A percentile compares a stretch with the other conserved stretches of the same genome.
Conservation (phyloP, 768 basidiomycete genomes). For the Russula compacta region DNA sequence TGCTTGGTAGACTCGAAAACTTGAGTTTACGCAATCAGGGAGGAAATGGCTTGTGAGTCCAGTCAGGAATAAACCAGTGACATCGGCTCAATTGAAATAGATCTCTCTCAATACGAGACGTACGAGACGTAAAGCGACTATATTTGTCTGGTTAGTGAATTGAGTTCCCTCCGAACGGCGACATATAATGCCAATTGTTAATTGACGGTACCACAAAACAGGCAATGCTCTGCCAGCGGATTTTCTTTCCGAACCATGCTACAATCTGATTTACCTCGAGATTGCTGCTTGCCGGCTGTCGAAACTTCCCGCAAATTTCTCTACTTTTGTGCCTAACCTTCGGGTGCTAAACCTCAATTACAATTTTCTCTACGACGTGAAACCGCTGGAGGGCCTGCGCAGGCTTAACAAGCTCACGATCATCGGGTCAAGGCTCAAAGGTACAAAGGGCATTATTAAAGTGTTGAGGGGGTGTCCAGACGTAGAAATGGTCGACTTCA, state of each 20-base stretch:
- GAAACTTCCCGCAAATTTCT: slow-evolving; percentile 59
- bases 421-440: slow-evolving; percentile 74
- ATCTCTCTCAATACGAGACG: slow-evolving; percentile 45
- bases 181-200: slow-evolving; percentile 19
- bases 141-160: slow-evolving; percentile 80
- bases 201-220: slow-evolving; percentile 29
- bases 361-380: slow-evolving; percentile 80
- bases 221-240: slow-evolving; percentile 58
- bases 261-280: slow-evolving; percentile 89
- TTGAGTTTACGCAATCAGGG: slow-evolving; percentile 87
- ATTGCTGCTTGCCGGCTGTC: slow-evolving; percentile 79
- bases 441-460: slow-evolving; percentile 63
- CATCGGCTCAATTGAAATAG: slow-evolving; percentile 27
- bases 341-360: slow-evolving; percentile 93
- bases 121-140: slow-evolving; percentile 86
- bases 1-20: slow-evolving; percentile 71
- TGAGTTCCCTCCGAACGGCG: slow-evolving; percentile 4
- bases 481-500: slow-evolving; percentile 84
- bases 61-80: slow-evolving; percentile 21
- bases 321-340: slow-evolving; percentile 67
- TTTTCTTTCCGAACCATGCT: slow-evolving; percentile 68
- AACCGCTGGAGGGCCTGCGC: slow-evolving; percentile 57
- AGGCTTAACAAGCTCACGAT: slow-evolving; percentile 77
- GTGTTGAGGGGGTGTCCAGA: slow-evolving; percentile 63
- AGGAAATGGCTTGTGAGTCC: slow-evolving; percentile 63